These are phyloP conservation scores for Dioscorea dumetorum DNA, from an alignment of 106 monocot genomes.

Conservation along the genomic window DNA sequence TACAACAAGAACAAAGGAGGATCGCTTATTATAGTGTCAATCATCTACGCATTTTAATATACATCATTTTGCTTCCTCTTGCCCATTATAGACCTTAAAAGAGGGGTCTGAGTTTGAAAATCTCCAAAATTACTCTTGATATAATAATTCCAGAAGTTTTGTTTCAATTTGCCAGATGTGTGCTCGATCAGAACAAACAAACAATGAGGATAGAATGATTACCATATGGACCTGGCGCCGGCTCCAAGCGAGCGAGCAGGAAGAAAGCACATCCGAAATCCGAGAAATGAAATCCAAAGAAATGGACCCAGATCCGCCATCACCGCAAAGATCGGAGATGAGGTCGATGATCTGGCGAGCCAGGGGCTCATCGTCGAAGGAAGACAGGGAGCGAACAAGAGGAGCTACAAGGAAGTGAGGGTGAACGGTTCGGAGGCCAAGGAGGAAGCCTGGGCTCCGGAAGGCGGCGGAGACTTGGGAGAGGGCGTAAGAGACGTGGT, in stretches of 20 bases:
- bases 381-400: constrained; percentile 43
- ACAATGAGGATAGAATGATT: neutral
- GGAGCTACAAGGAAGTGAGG: constrained; percentile 48
- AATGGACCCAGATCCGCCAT: constrained; percentile 5
- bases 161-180: too few relatives aligned
- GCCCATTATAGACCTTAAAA: too few relatives aligned
- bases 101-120: too few relatives aligned
- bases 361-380: constrained; percentile 40
- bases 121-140: too few relatives aligned
- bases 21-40: too few relatives aligned
- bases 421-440: constrained; percentile 20
- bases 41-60: too few relatives aligned
- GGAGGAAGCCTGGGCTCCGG: constrained; percentile 17
- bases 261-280: constrained; percentile 45
- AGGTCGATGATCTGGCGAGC: constrained; percentile 49
- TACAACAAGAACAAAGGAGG: too few relatives aligned
- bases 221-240: constrained; percentile 59
- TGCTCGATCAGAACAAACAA: neutral
- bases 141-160: too few relatives aligned
- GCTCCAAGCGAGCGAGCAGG: constrained; percentile 46
- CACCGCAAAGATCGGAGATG: constrained; percentile 36
- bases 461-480: constrained; percentile 60
- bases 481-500: constrained; percentile 81
- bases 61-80: too few relatives aligned
- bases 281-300: constrained; percentile 47